phyloP scores from a whole-genome alignment of 2,329 filamentous ascomycete species.

The Arachnomyces sp. region DNA sequence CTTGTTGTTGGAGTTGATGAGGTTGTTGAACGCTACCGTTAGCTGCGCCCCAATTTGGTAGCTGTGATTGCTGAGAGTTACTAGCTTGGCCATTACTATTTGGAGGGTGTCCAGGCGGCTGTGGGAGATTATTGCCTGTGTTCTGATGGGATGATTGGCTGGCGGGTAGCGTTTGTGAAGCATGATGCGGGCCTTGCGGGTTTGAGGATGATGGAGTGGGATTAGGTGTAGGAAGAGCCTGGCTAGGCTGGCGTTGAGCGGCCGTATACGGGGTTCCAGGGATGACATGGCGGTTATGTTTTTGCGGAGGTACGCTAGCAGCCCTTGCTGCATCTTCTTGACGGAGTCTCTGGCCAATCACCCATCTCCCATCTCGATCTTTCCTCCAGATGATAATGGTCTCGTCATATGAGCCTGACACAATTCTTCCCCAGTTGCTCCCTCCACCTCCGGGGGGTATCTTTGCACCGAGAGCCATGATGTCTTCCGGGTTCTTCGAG shows the following conservation, averaged over 20 bases:
- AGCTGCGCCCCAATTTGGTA: neutral
- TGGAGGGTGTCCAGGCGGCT: neutral
- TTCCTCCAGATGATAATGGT: slow-evolving; percentile 92
- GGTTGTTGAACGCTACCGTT: slow-evolving; percentile 1
- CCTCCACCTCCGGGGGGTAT: slow-evolving; percentile 87
- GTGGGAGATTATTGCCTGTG: too few relatives aligned
- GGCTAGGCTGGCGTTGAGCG: slow-evolving; percentile 4
- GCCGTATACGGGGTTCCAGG: slow-evolving; percentile 1
- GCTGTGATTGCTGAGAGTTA: slow-evolving; percentile 3
- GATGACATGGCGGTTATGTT: slow-evolving; percentile 2
- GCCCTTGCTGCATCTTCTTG: slow-evolving; percentile 49
- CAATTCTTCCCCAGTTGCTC: slow-evolving; percentile 83
- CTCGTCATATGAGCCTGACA: slow-evolving; percentile 94
- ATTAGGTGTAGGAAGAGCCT: slow-evolving; percentile 3
- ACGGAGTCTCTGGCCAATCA: slow-evolving; percentile 63
- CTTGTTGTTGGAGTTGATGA: slow-evolving; percentile 5
- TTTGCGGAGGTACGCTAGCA: slow-evolving; percentile 16
- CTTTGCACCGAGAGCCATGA: slow-evolving; percentile 70
- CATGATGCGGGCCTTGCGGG: too few relatives aligned
- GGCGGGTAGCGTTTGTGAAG: too few relatives aligned
- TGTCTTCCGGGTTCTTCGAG: slow-evolving; percentile 65
- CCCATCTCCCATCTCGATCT: slow-evolving; percentile 78
- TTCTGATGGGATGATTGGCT: neutral
- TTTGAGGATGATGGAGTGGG: neutral
- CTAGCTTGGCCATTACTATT: too few relatives aligned